phyloP scores from a whole-genome alignment of 176 grass and related monocot species.

The Bonia amplexicaulis region DNA sequence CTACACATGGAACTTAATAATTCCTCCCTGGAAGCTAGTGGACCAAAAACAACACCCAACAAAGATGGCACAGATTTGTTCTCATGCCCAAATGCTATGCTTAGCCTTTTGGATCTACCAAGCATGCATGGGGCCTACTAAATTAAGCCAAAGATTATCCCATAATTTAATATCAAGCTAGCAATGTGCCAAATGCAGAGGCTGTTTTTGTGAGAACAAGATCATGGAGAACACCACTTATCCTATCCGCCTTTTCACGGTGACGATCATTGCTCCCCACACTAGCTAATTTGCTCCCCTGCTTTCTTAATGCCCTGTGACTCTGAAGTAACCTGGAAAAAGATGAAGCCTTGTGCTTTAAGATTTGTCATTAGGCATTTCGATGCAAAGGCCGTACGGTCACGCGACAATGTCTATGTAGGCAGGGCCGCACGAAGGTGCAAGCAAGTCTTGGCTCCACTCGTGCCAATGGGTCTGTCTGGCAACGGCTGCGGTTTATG shows the following conservation, averaged over 20 bases:
- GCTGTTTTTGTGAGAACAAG: conserved; percentile 11
- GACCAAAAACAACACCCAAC: conserved; percentile 15
- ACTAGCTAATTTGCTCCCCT: neutral
- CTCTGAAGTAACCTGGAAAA: conserved; percentile 25
- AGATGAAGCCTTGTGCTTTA: conserved; percentile 15
- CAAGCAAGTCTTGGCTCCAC: neutral
- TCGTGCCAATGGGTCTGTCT: neutral
- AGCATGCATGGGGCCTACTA: conserved; percentile 4
- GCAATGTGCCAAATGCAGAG: conserved; percentile 13
- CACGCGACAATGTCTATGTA: neutral
- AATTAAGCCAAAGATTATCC: conserved; percentile 24
- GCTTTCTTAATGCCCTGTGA: conserved; percentile 28
- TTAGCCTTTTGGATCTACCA: conserved; percentile 29
- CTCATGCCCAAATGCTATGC: neutral
- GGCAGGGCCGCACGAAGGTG: no score
- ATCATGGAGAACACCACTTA: conserved; percentile 28
- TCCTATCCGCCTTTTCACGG: conserved; percentile 8
- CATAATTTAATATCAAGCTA: conserved; percentile 12
- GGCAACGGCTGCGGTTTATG: no score
- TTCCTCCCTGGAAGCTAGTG: conserved; percentile 28
- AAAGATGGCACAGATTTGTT: conserved; percentile 32
- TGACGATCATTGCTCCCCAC: conserved; percentile 22
- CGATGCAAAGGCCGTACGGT: conserved; percentile 14
- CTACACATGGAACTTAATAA: conserved; percentile 26
- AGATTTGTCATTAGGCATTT: neutral